Base-by-base conservation (phyloP, 148 eudicot species). In the Persicaria maculosa region DNA sequence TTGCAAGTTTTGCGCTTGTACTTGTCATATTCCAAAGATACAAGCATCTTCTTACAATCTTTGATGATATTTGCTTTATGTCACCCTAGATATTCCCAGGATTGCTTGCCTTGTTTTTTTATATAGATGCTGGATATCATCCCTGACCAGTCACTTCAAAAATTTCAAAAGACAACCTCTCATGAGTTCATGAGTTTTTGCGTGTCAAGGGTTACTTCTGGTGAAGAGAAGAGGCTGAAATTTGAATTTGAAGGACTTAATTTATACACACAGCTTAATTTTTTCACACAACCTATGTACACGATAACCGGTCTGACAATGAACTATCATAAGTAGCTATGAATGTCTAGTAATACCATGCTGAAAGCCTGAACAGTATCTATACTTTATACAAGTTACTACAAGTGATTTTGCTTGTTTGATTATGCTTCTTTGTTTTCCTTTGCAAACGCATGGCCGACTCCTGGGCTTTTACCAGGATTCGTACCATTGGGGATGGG, bases 391-490 rank as follows among this genome's bases (percentile, higher is more conserved):
- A 62, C 46, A 65, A 65, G 31, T 65, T 40, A 65, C 70, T 65
- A 40, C 14, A 65, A 14, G 40, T 65, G 70, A 36, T 19, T 40
- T 12, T 40, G n/a, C 70, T 40, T 4, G 0, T 17, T 65, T 0
- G 46, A 14, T 65, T 36, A 5, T 36, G 45, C 70, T 12, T 15
- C 70, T 40, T 15, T 65, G 6, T 5, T 54, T 16, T 54, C 19
- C 9, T 1, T 17, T 19, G 31, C 64, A 58, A 58, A 58, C 64
- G 4, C 10, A 4, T 65, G 70, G 45, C 70, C 70, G 40, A 15
- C 70, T 31, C 70, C 70, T 5, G 70, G 70, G 70, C 70, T 65
- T 65, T 14, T 17, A 65, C 70, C 70, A 65, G 46, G 70, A 65
- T 65, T 65, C 5, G 70, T 65, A 14, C 70, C 70, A 65, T 65